Percentiles rank a stretch among this genome's conserved stretches.
Conservation (phyloP, 2,329 filamentous ascomycete species). For the Penicillium vulpinum region DNA sequence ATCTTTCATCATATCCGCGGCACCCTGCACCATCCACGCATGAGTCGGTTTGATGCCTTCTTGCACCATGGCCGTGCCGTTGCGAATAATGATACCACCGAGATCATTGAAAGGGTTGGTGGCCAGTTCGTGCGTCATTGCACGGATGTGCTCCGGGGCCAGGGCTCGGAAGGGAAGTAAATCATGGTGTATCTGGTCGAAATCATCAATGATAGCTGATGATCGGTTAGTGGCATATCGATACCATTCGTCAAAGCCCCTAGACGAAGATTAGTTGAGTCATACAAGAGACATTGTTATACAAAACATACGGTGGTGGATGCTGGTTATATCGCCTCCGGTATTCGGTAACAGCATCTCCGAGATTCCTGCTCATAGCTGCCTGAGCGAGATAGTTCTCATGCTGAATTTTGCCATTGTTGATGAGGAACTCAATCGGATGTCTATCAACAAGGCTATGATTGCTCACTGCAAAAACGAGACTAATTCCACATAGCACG, state of each 20-base stretch:
- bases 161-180: conserved; percentile 58
- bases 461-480: conserved; percentile 44
- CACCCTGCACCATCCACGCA: conserved; percentile 59
- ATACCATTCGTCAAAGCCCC: conserved; percentile 61
- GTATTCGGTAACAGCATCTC: conserved; percentile 54
- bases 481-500: conserved; percentile 45
- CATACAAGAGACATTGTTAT: background rate
- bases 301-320: conserved; percentile 53
- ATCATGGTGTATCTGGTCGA: conserved; percentile 59
- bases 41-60: conserved; percentile 56
- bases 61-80: conserved; percentile 53
- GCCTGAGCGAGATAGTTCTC: conserved; percentile 52
- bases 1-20: conserved; percentile 54
- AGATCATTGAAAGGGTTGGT: conserved; percentile 57
- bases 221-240: conserved; percentile 54
- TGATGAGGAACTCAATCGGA: conserved; percentile 58
- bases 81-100: conserved; percentile 57
- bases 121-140: conserved; percentile 54
- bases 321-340: conserved; percentile 53
- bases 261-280: conserved; percentile 17
- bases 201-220: conserved; percentile 60
- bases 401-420: conserved; percentile 50
- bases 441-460: conserved; percentile 47
- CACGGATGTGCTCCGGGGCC: conserved; percentile 52
- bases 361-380: conserved; percentile 48